Base-by-base conservation (phyloP, 2,329 filamentous ascomycete species). In the Orbilia javanica region DNA sequence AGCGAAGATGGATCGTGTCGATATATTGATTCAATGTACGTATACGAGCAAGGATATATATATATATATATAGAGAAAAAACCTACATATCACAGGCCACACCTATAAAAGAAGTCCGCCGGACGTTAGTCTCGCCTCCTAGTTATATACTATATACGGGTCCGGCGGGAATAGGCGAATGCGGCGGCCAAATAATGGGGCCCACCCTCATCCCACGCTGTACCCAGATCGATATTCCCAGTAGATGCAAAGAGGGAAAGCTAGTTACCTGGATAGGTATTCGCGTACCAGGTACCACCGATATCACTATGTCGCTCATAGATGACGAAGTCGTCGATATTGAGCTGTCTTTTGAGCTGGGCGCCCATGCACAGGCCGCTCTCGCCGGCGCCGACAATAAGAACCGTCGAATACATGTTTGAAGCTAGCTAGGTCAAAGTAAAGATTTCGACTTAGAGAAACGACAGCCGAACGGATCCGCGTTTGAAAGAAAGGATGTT, bases 281-380 rank as follows among this genome's bases (percentile, higher is more conserved):
- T 91, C 52, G 87, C 86, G 83, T 86, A 87, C 90, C 90, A 92
- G 0, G 89, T 91, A 6, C 90, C 90, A 34, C 90, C 90, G 50
- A 90, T 85, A 2, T 86, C 86, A 3, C 85, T 83, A 77, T 89
- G 85, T 11, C 87, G 85, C 25, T 91, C 90, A 75, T 90, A 91
- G 81, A 91, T 86, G 29, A 85, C 84, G 80, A 91, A 86, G 76
- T 90, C 88, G 78, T 87, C 86, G 67, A 89, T 89, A 31, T 86
- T 86, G 48, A 90, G 86, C 82, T 86, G 86, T 18, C 88, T 84
- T 80, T 89, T 88, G 64, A 91, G 82, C 25, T 87, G 87, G 48
- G 88, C 89, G 6, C 87, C 89, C 81, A 90, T 87, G 1, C 88
- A 88, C 69, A 91, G 89, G 20, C 87, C 90, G 0, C 89, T 89